These are phyloP conservation scores for Chaetomium sp. DNA, from an alignment of 2,329 filamentous ascomycete genomes.

Conservation along the genomic window DNA sequence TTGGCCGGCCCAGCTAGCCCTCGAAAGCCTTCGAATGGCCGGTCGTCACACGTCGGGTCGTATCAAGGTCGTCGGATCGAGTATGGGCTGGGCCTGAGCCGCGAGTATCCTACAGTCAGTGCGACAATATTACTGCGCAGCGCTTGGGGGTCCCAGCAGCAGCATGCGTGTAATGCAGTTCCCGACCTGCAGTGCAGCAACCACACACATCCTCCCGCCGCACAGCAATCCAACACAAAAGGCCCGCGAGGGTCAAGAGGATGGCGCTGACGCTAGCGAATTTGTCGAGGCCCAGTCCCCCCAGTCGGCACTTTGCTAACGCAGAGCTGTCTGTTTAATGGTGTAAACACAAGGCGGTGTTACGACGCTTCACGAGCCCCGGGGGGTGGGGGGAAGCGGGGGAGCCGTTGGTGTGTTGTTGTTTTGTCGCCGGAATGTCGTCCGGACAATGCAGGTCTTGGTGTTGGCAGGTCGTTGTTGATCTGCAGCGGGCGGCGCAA, in stretches of 20 bases:
- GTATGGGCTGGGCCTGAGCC: background rate
- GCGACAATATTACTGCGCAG: slow-evolving; percentile 7
- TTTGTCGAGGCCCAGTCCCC: too few relatives aligned
- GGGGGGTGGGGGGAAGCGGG: too few relatives aligned
- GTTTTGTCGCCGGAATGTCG: background rate
- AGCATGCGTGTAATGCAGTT: slow-evolving; percentile 8
- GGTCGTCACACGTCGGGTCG: too few relatives aligned
- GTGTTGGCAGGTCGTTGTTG: background rate
- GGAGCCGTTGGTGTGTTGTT: slow-evolving; percentile 2
- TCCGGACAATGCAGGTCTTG: background rate
- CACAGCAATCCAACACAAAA: background rate
- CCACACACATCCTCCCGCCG: slow-evolving; percentile 19
- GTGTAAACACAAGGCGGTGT: too few relatives aligned
- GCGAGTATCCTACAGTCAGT: too few relatives aligned
- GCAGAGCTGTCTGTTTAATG: too few relatives aligned
- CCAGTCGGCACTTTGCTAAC: too few relatives aligned
- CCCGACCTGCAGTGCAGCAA: slow-evolving; percentile 17
- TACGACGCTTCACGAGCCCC: too few relatives aligned
- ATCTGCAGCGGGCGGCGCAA: slow-evolving; percentile 3
- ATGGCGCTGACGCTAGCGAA: too few relatives aligned
- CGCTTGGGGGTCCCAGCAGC: slow-evolving; percentile 15
- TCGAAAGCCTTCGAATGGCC: background rate
- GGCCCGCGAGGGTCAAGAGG: background rate
- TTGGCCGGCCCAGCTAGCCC: background rate
- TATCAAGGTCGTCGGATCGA: background rate